A percentile compares a stretch with the other conserved stretches of the same genome.
These are phyloP conservation scores for Rhamnella rubrinervis DNA, from an alignment of 331 rosid species.

Conservation along the genomic window DNA sequence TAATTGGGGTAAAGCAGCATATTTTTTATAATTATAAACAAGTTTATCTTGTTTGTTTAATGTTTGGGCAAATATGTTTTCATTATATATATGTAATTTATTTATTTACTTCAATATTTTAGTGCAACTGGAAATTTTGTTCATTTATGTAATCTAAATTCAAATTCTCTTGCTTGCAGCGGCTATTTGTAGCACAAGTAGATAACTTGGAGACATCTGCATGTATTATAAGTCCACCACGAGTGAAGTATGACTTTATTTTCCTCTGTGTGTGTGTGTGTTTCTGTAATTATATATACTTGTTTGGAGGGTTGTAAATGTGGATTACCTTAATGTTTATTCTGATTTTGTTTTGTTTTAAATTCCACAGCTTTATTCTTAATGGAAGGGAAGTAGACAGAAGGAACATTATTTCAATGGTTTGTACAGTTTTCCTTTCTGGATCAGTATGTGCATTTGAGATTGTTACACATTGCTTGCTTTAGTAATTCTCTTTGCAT, in stretches of 20 bases:
- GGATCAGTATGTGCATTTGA: slow-evolving; percentile 14
- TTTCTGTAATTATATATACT: not conserved
- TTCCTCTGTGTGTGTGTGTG: slow-evolving; percentile 4
- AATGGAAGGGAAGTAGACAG: slow-evolving; percentile 75
- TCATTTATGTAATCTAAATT: not conserved
- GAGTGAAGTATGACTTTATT: slow-evolving; percentile 62
- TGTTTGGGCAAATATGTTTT: too few relatives aligned
- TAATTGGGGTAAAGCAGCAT: too few relatives aligned
- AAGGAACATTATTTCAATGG: slow-evolving; percentile 59
- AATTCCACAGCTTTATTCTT: slow-evolving; percentile 67
- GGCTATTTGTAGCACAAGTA: slow-evolving; percentile 68
- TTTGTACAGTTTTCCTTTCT: slow-evolving; percentile 36
- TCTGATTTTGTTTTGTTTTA: slow-evolving; percentile 23
- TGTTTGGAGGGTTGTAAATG: not conserved
- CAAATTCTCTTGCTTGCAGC: slow-evolving; percentile 42
- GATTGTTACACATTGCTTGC: slow-evolving; percentile 21
- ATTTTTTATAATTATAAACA: too few relatives aligned
- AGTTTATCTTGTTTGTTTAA: too few relatives aligned
- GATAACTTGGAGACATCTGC: slow-evolving; percentile 78
- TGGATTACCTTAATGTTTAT: slow-evolving; percentile 17
- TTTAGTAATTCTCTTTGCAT: slow-evolving; percentile 14
- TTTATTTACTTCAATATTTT: not conserved
- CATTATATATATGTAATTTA: not conserved
- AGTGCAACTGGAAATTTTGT: not conserved
- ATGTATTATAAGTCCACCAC: slow-evolving; percentile 84